phyloP scores from a whole-genome alignment of 768 basidiomycete genomes.

The Saitozyma podzolica region DNA sequence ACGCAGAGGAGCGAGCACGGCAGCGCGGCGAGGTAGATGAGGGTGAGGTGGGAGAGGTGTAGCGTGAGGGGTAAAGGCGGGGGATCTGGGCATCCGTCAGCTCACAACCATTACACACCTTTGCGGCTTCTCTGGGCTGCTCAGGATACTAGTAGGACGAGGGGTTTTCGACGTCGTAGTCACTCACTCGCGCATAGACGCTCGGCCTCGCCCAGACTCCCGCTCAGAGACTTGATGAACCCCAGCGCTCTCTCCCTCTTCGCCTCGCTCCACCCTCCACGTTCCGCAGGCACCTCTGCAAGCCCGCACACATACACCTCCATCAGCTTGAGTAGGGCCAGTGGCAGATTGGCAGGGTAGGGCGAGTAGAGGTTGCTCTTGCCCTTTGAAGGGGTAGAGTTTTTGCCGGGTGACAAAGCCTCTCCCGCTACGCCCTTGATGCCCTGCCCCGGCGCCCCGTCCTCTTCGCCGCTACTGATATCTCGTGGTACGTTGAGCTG shows the following conservation, averaged over 20 bases:
- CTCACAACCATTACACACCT: neutral
- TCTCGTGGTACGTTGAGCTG: conserved; percentile 32
- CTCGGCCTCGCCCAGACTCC: conserved; percentile 44
- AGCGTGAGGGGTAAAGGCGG: conserved; percentile 48
- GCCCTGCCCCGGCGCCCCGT: conserved; percentile 1
- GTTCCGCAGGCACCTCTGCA: conserved; percentile 16
- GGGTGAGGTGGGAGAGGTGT: conserved; percentile 46
- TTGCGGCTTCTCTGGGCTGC: neutral
- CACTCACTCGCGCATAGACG: conserved; percentile 42
- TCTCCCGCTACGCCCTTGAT: neutral
- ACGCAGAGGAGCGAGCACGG: conserved; percentile 44
- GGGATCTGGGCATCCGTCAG: conserved; percentile 31
- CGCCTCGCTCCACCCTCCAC: conserved; percentile 45
- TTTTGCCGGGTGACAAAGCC: neutral
- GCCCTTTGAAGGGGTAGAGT: conserved; percentile 4
- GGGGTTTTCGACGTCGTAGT: neutral
- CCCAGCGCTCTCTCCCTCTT: conserved; percentile 43
- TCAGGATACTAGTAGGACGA: neutral
- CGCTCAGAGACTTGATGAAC: conserved; percentile 35
- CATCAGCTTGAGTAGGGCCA: conserved; percentile 43
- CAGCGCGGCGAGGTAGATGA: conserved; percentile 48
- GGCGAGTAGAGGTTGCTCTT: conserved; percentile 40
- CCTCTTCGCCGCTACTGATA: conserved; percentile 1
- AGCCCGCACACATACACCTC: conserved; percentile 47
- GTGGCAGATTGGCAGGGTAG: conserved; percentile 44